Conservation (phyloP, 2,329 filamentous ascomycete species). For the Dactylellina leptospora region DNA sequence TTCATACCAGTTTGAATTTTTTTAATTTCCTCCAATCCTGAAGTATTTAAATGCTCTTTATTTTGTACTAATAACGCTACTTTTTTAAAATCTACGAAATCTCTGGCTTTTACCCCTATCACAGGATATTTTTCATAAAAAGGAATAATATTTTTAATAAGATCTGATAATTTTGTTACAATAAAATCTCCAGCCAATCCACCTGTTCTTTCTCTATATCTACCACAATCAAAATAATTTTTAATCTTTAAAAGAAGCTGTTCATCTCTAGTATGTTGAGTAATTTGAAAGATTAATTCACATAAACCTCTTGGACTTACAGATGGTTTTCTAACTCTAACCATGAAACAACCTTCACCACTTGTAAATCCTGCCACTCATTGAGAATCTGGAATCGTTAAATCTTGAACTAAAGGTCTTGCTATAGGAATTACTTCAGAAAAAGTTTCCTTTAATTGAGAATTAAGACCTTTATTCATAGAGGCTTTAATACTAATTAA, state of each 20-base stretch:
- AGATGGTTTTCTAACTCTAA: slow-evolving; percentile 1
- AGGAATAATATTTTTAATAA: slow-evolving; percentile 35
- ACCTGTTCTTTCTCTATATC: slow-evolving; percentile 3
- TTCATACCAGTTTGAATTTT: slow-evolving; percentile 11
- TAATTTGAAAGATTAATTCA: slow-evolving; percentile 39
- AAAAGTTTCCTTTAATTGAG: slow-evolving; percentile 15
- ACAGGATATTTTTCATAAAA: slow-evolving; percentile 44
- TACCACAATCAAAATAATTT: slow-evolving; percentile 32
- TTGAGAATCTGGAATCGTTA: background rate
- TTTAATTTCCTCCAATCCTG: slow-evolving; percentile 29
- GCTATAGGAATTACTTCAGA: slow-evolving; percentile 2
- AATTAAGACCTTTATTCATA: slow-evolving; percentile 11
- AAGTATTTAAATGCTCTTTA: slow-evolving; percentile 23
- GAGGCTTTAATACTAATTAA: slow-evolving; percentile 1
- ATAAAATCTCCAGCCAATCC: slow-evolving; percentile 12
- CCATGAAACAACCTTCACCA: slow-evolving; percentile 1
- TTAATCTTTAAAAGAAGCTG: slow-evolving; percentile 29
- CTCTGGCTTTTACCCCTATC: slow-evolving; percentile 6
- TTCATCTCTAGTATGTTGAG: slow-evolving; percentile 37
- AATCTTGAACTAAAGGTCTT: slow-evolving; percentile 9
- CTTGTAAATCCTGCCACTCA: slow-evolving; percentile 14
- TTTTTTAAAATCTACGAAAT: slow-evolving; percentile 16
- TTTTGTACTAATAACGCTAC: slow-evolving; percentile 15
- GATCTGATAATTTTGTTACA: slow-evolving; percentile 14
- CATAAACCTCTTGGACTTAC: background rate